phyloP scores from a whole-genome alignment of 2,329 filamentous ascomycete species.

The Cadophora malorum region DNA sequence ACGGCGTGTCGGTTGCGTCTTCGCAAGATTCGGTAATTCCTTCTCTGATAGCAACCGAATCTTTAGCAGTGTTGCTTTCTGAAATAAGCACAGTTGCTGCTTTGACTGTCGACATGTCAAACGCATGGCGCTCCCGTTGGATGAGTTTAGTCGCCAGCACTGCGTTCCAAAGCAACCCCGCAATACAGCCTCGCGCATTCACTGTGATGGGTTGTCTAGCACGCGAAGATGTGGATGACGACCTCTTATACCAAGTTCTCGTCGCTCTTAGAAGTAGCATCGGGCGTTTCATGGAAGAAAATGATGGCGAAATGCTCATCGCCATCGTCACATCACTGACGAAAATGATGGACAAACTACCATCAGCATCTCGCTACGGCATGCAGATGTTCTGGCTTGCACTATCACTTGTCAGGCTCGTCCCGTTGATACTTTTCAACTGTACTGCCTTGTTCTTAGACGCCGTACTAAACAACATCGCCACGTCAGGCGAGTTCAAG shows the following conservation, averaged over 20 bases:
- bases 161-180: slow-evolving; percentile 75
- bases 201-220: slow-evolving; percentile 75
- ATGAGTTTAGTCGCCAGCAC: slow-evolving; percentile 77
- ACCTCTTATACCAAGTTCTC: slow-evolving; percentile 73
- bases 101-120: slow-evolving; percentile 68
- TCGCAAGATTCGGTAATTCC: slow-evolving; percentile 56
- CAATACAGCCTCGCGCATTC: slow-evolving; percentile 72
- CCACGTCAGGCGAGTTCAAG: slow-evolving; percentile 63
- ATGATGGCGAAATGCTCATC: slow-evolving; percentile 70
- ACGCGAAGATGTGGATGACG: slow-evolving; percentile 74
- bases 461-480: slow-evolving; percentile 68
- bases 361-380: slow-evolving; percentile 70
- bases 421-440: slow-evolving; percentile 68
- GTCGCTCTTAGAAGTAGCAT: slow-evolving; percentile 71
- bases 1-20: slow-evolving; percentile 61
- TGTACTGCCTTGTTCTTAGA: slow-evolving; percentile 70
- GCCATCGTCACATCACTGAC: slow-evolving; percentile 71
- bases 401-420: slow-evolving; percentile 68
- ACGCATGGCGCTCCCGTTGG: slow-evolving; percentile 74
- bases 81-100: slow-evolving; percentile 69
- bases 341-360: slow-evolving; percentile 74
- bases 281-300: slow-evolving; percentile 67
- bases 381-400: slow-evolving; percentile 75
- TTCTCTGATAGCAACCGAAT: slow-evolving; percentile 58
- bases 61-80: slow-evolving; percentile 65